A percentile compares a stretch with the other conserved stretches of the same genome.
Conservation (phyloP, 169 alveolate species). For the Theileria annulata region DNA sequence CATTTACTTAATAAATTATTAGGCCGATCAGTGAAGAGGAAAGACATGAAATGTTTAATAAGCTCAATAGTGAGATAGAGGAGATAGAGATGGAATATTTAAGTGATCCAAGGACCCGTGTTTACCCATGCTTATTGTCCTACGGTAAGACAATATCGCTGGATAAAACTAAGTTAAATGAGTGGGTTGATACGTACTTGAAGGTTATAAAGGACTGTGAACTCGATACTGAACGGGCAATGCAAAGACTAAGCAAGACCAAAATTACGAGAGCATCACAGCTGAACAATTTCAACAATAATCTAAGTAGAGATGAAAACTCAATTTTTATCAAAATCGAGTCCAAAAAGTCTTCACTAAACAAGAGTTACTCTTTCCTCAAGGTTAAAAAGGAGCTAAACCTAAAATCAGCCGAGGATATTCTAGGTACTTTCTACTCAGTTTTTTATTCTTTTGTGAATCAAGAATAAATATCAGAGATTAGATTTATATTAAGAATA, state of each 20-base stretch:
- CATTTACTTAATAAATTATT: neutral
- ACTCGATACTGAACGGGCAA: conserved; percentile 60
- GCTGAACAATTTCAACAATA: neutral
- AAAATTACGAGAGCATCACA: conserved; percentile 1
- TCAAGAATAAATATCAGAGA: neutral
- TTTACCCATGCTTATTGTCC: conserved; percentile 32
- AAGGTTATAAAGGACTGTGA: conserved; percentile 63
- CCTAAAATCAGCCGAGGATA: conserved; percentile 63
- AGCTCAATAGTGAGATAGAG: neutral
- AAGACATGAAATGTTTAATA: conserved; percentile 4
- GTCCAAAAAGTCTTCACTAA: neutral
- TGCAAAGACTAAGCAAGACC: conserved; percentile 28
- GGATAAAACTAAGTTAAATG: neutral
- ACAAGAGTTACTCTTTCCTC: conserved; percentile 42
- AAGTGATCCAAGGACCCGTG: conserved; percentile 6
- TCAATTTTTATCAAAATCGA: conserved; percentile 15
- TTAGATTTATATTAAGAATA: neutral
- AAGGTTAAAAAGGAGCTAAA: conserved; percentile 61
- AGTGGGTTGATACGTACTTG: conserved; percentile 53
- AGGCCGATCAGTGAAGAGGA: conserved; percentile 62
- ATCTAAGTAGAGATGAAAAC: conserved; percentile 1
- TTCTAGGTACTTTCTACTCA: conserved; percentile 46
- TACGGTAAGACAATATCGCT: conserved; percentile 3
- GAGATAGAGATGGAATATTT: conserved; percentile 1
- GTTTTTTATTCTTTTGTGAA: too few species aligned